Evolutionary conservation across 2,329 filamentous ascomycete genomes (phyloP), one percentile per base, ranked within the genome.

Genomic region (Penicillium nordicum): DNA sequence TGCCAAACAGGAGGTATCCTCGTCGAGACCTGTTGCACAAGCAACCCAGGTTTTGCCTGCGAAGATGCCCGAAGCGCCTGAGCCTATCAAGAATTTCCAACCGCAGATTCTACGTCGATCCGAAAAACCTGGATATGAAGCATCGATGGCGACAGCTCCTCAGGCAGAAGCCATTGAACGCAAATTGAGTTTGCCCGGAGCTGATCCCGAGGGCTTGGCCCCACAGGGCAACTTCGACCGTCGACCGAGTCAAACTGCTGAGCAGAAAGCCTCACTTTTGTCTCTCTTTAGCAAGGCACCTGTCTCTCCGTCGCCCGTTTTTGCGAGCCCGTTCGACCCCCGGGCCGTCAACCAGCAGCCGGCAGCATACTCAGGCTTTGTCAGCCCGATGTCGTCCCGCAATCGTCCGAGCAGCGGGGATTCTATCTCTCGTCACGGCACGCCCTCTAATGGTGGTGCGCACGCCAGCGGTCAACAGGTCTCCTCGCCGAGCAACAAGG

Each of bases 401-500:
- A 60, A 67, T 21, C 55, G 63, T 21, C 62, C 62, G 12, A 61
- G 57, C 49, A 62, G 57, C 37, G 56, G 55, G 2, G 60, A 58
- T 5, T 59, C 64, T 29, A 52, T 59, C 5, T 64, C 63, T 21
- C 61, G 63, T 4, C 63, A 47, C 47, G 65, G 57, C 12, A 60
- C 67, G 7, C 63, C 57, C 32, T 59, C 63, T 14, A 58, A 64
- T n/a, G 52, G 52, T 16, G 61, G 62, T 18, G 82, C 79, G 59
- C 79, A 79, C 32, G 78, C 82, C 12, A 84, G 86, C 43, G 58
- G 55, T 14, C 69, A 63, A 49, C 69, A 62, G n/a, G 60, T 69
- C 41, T 75, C 76, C 18, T 88, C 87, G 4, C 83, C 88, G 0
- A 87, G 84, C 0, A 87, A 94, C 63, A 87, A 89, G 68, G 86